Percentiles rank a stretch among this genome's conserved stretches.
Evolutionary conservation across 2,329 filamentous ascomycete genomes (phyloP).

Genomic region (Teratosphaeria zuluensis): DNA sequence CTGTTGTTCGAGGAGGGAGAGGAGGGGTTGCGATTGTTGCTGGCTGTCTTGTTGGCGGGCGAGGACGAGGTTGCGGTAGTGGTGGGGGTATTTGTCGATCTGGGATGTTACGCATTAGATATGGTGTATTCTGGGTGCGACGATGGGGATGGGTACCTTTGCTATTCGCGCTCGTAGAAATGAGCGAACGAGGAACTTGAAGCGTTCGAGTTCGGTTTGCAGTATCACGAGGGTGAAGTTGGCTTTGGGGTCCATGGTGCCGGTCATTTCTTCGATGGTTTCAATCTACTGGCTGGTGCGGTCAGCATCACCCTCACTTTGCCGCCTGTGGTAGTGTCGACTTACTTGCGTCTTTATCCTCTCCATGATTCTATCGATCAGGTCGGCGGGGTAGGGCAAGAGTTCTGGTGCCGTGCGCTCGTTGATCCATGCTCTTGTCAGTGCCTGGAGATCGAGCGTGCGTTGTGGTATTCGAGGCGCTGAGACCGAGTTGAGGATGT

Average conservation of each 20-base stretch:
- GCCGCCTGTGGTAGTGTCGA: background rate
- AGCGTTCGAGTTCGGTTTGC: constrained; percentile 90
- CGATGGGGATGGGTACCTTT: constrained; percentile 49
- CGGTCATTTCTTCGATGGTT: constrained; percentile 52
- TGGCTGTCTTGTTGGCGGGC: constrained; percentile 15
- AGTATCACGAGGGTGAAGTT: constrained; percentile 92
- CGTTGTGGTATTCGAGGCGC: constrained; percentile 40
- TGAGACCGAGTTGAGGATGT: constrained; percentile 44
- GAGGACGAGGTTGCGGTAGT: constrained; percentile 51
- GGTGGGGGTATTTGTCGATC: constrained; percentile 68
- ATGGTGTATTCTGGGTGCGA: constrained; percentile 6
- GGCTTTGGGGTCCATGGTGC: constrained; percentile 76
- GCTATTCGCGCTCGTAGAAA: constrained; percentile 75
- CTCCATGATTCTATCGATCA: constrained; percentile 78
- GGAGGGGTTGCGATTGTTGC: constrained; percentile 17
- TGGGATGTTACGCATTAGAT: constrained; percentile 22
- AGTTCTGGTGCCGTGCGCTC: constrained; percentile 85
- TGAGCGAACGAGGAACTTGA: constrained; percentile 80
- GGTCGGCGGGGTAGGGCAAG: constrained; percentile 62
- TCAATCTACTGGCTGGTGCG: constrained; percentile 15
- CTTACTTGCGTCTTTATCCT: constrained; percentile 18
- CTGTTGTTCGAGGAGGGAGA: constrained; percentile 67
- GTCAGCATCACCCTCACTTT: constrained; percentile 4
- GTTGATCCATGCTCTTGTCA: constrained; percentile 88
- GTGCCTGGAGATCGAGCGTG: constrained; percentile 69